phyloP scores from a whole-genome alignment of 495 filamentous ascomycete genomes.

The Pyrenula aspistea region DNA sequence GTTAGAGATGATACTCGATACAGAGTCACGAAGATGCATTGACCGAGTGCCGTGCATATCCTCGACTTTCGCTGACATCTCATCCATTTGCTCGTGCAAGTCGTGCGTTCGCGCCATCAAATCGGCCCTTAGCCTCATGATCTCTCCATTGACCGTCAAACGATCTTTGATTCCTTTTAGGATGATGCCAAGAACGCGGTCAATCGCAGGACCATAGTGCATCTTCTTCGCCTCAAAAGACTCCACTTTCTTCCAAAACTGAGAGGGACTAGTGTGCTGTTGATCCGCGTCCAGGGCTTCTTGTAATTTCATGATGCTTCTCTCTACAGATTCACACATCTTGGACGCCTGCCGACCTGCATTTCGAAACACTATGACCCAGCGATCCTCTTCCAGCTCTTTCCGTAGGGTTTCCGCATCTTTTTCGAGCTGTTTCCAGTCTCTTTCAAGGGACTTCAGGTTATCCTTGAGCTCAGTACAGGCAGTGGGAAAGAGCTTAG shows the following conservation, averaged over 20 bases:
- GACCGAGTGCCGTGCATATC: conserved; percentile 53
- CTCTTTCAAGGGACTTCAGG: conserved; percentile 55
- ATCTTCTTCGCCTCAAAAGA: conserved; percentile 90
- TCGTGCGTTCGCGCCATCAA: conserved; percentile 68
- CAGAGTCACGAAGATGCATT: conserved; percentile 79
- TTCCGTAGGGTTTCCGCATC: conserved; percentile 79
- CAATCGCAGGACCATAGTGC: conserved; percentile 91
- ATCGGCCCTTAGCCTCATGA: conserved; percentile 69
- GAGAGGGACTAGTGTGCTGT: conserved; percentile 53
- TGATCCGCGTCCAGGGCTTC: conserved; percentile 66
- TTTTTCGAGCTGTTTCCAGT: conserved; percentile 69
- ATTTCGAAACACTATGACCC: conserved; percentile 88
- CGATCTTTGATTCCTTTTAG: conserved; percentile 85
- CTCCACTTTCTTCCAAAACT: conserved; percentile 69
- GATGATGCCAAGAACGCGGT: conserved; percentile 78
- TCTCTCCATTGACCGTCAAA: conserved; percentile 89
- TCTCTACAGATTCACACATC: conserved; percentile 85
- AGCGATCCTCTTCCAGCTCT: conserved; percentile 88
- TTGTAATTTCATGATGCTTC: conserved; percentile 68
- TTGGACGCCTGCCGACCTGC: conserved; percentile 87
- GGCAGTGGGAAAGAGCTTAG: conserved; percentile 68
- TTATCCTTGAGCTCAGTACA: conserved; percentile 77
- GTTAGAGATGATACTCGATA: conserved; percentile 81
- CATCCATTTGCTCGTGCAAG: conserved; percentile 60
- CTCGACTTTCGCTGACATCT: conserved; percentile 62